A percentile compares a stretch with the other conserved stretches of the same genome.
These are phyloP conservation scores for Clonostachys byssicola DNA, from an alignment of 2,329 filamentous ascomycete species.

Conservation along the genomic window DNA sequence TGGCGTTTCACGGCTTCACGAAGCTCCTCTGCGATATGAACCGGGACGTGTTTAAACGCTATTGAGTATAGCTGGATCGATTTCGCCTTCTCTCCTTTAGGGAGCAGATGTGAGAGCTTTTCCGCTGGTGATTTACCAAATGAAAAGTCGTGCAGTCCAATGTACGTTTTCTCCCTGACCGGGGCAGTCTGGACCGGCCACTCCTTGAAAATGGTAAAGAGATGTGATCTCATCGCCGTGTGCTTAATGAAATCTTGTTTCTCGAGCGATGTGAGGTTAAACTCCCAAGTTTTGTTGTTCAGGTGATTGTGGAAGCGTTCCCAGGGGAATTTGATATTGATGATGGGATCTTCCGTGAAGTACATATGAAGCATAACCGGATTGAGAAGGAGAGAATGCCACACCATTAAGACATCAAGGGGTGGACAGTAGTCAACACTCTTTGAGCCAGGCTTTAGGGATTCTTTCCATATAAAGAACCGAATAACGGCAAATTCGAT, in stretches of 20 bases:
- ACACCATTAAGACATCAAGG: constrained; percentile 27
- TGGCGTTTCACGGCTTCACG: constrained; percentile 17
- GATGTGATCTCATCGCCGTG: not conserved
- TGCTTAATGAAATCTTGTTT: not conserved
- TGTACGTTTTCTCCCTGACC: too few species aligned
- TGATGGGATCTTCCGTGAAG: constrained; percentile 7
- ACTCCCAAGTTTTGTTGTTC: not conserved
- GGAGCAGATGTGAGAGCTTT: not conserved
- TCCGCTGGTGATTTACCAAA: not conserved
- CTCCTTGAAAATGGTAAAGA: constrained; percentile 7
- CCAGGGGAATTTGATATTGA: constrained; percentile 12
- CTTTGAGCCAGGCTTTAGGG: too few species aligned
- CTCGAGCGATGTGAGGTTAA: not conserved
- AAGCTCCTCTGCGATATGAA: not conserved
- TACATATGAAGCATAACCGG: constrained; percentile 11
- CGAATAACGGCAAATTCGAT: constrained; percentile 17
- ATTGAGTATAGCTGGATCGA: too few species aligned
- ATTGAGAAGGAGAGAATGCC: constrained; percentile 28
- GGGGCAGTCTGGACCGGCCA: constrained; percentile 7
- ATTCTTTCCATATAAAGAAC: constrained; percentile 13
- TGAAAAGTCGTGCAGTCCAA: too few species aligned
- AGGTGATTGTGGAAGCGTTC: not conserved
- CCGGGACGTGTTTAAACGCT: too few species aligned
- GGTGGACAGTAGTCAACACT: not conserved
- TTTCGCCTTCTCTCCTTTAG: not conserved